A percentile compares a stretch with the other conserved stretches of the same genome.
phyloP scores from a whole-genome alignment of 2,329 filamentous ascomycete genomes.

The Aspergillus versicolor region DNA sequence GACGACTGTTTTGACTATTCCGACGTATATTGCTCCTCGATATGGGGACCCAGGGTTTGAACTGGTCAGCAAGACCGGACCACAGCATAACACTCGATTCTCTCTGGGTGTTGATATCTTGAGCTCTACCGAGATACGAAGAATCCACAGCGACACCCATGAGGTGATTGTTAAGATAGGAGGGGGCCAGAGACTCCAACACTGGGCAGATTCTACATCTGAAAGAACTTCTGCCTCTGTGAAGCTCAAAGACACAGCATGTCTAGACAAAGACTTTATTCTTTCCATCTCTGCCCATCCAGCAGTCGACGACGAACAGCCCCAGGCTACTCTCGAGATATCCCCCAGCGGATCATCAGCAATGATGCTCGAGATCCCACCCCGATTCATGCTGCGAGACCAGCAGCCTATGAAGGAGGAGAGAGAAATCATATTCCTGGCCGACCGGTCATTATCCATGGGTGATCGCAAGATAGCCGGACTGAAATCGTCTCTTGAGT shows the following conservation, averaged over 20 bases:
- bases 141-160: conserved; percentile 7
- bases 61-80: background rate
- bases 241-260: background rate
- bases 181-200: background rate
- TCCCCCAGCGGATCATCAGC: background rate
- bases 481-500: conserved; percentile 55
- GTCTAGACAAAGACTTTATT: background rate
- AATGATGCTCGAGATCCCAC: conserved; percentile 15
- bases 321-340: background rate
- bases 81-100: background rate
- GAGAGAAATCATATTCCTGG: conserved; percentile 20
- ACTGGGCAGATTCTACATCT: background rate
- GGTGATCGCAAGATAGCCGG: conserved; percentile 49
- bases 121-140: background rate
- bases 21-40: conserved; percentile 16
- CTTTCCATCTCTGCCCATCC: background rate
- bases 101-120: background rate
- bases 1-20: conserved; percentile 16
- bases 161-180: background rate
- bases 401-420: background rate
- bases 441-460: conserved; percentile 21
- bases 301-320: background rate
- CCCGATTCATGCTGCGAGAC: conserved; percentile 9
- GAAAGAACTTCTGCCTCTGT: background rate
- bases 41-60: conserved; percentile 8